Evolutionary conservation across 2,329 filamentous ascomycete genomes (phyloP), one percentile per base, ranked within the genome.

Genomic region (Xylaria sp.): DNA sequence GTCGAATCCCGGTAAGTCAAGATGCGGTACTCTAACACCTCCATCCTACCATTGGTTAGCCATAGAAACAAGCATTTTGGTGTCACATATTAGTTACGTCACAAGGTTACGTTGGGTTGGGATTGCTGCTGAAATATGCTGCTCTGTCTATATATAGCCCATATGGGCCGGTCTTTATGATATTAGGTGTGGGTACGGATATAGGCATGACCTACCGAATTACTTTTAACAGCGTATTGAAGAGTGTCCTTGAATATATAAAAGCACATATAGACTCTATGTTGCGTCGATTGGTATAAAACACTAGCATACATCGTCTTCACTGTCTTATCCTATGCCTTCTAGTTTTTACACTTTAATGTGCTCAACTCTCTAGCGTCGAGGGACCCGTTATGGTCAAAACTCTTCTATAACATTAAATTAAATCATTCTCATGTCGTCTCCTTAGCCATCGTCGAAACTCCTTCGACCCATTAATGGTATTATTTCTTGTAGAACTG

Each of bases 41-140:
- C 26, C 20, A 6, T n/a, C 20, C 13, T 15, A 6, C 3, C 7
- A 65, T 65, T 59, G 46, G 56, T 15, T 6, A 20, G n/a, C 36
- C 6, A 13, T 17, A 20, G 17, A 59, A 59, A 53, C 48, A 65
- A 65, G 63, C 56, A 26, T 60, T 65, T 31, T 20, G 4, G 46
- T 4, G 46, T 28, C 13, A 2, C 56, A 40, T 4, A 60, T 56
- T 60, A 48, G 56, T 59, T 60, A 40, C 57, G 48, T 65, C 63
- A 49, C 48, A 60, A 28, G 28, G 57, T 65, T 60, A 48, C 48
- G 23, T 56, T 60, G 57, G 38, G 38, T 54, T 56, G 28, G 57
- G 57, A 40, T n/a, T 58, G 17, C 17, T 31, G 11, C 13, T 23
- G 6, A 42, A 17, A 20, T n/a, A 20, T 33, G 38, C 13, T 26